phyloP scores from a whole-genome alignment of 2,329 filamentous ascomycete species.

The Trichothecium roseum region DNA sequence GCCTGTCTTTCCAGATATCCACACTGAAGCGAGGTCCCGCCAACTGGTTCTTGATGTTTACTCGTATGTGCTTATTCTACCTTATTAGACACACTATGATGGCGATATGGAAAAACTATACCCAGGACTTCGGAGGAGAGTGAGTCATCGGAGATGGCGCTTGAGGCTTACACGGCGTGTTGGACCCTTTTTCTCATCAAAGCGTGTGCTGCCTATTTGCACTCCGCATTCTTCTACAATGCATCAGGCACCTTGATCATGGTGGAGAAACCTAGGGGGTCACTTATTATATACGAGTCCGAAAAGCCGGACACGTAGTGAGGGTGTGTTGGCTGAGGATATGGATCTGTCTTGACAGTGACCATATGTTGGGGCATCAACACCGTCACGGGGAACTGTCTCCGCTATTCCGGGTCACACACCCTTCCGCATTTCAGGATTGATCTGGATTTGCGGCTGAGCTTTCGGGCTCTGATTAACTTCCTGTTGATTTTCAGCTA shows the following conservation, averaged over 20 bases:
- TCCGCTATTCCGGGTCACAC: no score
- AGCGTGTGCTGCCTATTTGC: slow-evolving; percentile 46
- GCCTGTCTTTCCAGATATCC: slow-evolving; percentile 18
- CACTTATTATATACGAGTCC: no score
- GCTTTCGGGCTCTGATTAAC: no score
- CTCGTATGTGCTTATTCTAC: slow-evolving; percentile 23
- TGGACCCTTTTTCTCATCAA: slow-evolving; percentile 54
- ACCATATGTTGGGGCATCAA: no score
- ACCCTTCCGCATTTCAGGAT: no score
- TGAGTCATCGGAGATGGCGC: slow-evolving; percentile 20
- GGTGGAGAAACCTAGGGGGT: no score
- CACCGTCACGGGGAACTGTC: no score
- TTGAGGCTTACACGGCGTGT: slow-evolving; percentile 48
- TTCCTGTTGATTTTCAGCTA: no score
- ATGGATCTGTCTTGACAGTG: no score
- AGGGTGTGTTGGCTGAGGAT: no score
- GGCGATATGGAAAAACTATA: slow-evolving; percentile 16
- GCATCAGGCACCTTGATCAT: slow-evolving; percentile 50
- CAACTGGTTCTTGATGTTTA: slow-evolving; percentile 20
- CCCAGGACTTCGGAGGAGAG: slow-evolving; percentile 26
- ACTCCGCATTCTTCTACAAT: slow-evolving; percentile 58
- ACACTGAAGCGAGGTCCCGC: slow-evolving; percentile 24
- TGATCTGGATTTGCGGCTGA: no score
- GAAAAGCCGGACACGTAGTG: no score
- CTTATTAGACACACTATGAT: slow-evolving; percentile 21